These are phyloP conservation scores for Conticribra weissflogii DNA, from an alignment of 108 stramenopile genomes.

Conservation along the genomic window DNA sequence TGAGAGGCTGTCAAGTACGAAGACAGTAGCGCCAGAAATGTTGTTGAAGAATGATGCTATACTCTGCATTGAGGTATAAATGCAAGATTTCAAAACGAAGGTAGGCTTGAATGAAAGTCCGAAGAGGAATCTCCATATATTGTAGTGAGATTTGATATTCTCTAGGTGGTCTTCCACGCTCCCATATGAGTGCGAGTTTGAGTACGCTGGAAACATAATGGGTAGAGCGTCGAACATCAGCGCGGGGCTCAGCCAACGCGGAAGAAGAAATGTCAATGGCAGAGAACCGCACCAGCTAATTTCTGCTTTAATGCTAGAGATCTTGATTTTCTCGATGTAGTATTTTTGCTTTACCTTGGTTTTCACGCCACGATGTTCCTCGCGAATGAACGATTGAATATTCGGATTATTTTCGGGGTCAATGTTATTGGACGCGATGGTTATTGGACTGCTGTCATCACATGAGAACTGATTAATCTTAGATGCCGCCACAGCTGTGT, in stretches of 20 bases:
- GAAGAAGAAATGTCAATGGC: conserved; percentile 40
- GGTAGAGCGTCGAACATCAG: conserved; percentile 63
- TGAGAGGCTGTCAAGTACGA: not conserved
- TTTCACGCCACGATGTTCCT: conserved; percentile 37
- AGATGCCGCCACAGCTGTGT: too few relatives aligned
- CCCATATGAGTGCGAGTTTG: conserved; percentile 55
- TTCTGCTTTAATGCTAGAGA: conserved; percentile 57
- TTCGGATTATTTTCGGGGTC: too few relatives aligned
- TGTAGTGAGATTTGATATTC: conserved; percentile 55
- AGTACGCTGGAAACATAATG: conserved; percentile 52
- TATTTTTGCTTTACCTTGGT: conserved; percentile 51
- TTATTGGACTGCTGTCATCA: too few relatives aligned
- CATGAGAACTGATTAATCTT: too few relatives aligned
- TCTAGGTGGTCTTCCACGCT: conserved; percentile 57
- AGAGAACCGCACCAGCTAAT: conserved; percentile 65
- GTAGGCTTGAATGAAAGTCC: conserved; percentile 61
- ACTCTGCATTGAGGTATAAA: conserved; percentile 52
- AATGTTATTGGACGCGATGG: too few relatives aligned
- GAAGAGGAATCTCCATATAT: conserved; percentile 60
- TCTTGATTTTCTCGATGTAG: conserved; percentile 62
- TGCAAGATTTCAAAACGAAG: conserved; percentile 49
- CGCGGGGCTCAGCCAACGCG: conserved; percentile 45
- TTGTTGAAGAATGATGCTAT: conserved; percentile 43
- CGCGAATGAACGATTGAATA: too few relatives aligned
- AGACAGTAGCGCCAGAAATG: conserved; percentile 11